Percentiles rank a stretch among this genome's conserved stretches.
These are phyloP conservation scores for Bacidia gigantensis DNA, from an alignment of 495 filamentous ascomycete species.

Conservation along the genomic window DNA sequence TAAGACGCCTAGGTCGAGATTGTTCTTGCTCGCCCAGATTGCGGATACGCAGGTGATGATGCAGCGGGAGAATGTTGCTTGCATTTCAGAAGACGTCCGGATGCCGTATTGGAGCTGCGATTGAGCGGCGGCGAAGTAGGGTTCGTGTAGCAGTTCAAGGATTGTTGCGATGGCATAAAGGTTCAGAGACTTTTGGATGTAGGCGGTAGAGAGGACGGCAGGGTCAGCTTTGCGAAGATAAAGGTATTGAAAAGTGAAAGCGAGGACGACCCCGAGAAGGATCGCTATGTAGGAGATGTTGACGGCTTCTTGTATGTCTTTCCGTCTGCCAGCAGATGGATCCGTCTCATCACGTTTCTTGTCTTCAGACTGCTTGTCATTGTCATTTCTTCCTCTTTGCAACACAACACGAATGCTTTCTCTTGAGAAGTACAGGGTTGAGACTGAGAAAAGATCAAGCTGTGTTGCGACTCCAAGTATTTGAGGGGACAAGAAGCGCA, in stretches of 20 bases:
- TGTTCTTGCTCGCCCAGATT: conserved; percentile 37
- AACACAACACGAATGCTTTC: conserved; percentile 78
- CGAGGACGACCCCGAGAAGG: conserved; percentile 50
- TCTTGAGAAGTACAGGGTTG: conserved; percentile 79
- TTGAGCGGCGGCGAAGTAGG: conserved; percentile 71
- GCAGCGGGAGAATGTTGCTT: conserved; percentile 66
- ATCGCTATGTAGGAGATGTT: conserved; percentile 79
- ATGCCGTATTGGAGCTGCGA: conserved; percentile 65
- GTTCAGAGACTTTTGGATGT: conserved; percentile 46
- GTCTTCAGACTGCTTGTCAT: conserved; percentile 1
- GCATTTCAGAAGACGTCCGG: conserved; percentile 64
- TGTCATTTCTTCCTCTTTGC: conserved; percentile 52
- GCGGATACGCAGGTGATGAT: conserved; percentile 51
- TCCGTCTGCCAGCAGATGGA: conserved; percentile 2
- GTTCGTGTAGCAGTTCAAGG: conserved; percentile 70
- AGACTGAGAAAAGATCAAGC: conserved; percentile 78
- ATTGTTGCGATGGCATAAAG: conserved; percentile 64
- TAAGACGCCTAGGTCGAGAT: conserved; percentile 51
- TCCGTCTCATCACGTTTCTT: conserved; percentile 2
- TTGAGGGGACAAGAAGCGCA: conserved; percentile 73
- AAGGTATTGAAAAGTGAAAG: conserved; percentile 42
- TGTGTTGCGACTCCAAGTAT: conserved; percentile 75
- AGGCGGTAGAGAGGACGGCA: conserved; percentile 42
- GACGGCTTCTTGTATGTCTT: conserved; percentile 51
- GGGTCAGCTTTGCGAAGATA: conserved; percentile 47